Conservation (phyloP, 2,329 filamentous ascomycete genomes). For the Fusarium piperis region DNA sequence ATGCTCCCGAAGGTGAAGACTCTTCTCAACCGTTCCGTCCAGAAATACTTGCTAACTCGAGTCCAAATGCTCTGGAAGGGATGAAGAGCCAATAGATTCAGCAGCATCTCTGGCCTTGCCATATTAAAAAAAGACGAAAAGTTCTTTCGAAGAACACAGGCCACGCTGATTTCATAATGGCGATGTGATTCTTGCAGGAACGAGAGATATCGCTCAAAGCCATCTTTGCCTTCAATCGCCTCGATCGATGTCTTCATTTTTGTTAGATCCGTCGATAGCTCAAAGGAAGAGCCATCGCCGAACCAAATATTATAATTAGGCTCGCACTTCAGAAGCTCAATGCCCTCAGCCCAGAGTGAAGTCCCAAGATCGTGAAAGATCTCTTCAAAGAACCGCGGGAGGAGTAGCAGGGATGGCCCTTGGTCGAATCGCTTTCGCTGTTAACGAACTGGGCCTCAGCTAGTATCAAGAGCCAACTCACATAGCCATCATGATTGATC, state of each 20-base stretch:
- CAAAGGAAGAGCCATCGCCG: conserved; percentile 70
- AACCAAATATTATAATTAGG: conserved; percentile 83
- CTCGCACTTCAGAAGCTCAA: conserved; percentile 75
- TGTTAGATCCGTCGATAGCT: conserved; percentile 73
- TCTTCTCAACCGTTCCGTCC: conserved; percentile 72
- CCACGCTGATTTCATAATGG: conserved; percentile 75
- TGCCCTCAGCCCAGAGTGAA: conserved; percentile 70
- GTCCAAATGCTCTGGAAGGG: conserved; percentile 77
- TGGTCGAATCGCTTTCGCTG: conserved; percentile 73
- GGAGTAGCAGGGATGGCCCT: conserved; percentile 77
- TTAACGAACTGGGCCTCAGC: not conserved
- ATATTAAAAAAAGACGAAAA: conserved; percentile 70
- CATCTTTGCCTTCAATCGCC: conserved; percentile 76
- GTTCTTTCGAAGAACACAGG: conserved; percentile 73
- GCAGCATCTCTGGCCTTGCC: conserved; percentile 66
- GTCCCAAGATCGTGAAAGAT: conserved; percentile 76
- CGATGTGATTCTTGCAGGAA: conserved; percentile 74
- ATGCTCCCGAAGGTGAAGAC: conserved; percentile 83
- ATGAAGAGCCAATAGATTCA: conserved; percentile 69
- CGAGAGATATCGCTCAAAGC: conserved; percentile 73
- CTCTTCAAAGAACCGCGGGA: conserved; percentile 76
- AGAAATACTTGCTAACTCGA: conserved; percentile 73
- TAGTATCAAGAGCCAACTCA: not conserved
- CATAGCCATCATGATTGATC: conserved; percentile 64
- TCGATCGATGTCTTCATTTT: conserved; percentile 77